These are phyloP conservation scores for Haematococcus lacustris DNA, from an alignment of 139 green algal genomes.

Conservation along the genomic window DNA sequence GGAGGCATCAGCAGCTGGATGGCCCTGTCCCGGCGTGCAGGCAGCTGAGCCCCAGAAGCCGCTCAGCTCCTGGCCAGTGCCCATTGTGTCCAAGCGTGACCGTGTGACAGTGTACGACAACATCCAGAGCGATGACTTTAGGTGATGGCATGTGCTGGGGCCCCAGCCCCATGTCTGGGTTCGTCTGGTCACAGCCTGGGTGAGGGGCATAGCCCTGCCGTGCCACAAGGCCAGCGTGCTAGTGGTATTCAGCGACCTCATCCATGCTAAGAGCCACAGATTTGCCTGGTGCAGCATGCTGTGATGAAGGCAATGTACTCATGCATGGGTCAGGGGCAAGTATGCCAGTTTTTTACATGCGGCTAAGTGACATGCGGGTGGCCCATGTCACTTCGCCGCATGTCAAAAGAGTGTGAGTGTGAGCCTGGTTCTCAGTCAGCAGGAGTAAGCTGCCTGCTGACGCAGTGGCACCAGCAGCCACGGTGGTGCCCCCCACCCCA, in stretches of 20 bases:
- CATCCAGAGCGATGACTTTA: conserved; percentile 32
- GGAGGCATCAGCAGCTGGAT: too few species aligned
- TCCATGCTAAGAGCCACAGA: neutral
- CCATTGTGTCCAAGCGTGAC: conserved; percentile 12
- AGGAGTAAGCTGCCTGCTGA: neutral
- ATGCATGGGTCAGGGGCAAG: too few species aligned
- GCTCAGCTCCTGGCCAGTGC: conserved; percentile 20
- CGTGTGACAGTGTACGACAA: conserved; percentile 20
- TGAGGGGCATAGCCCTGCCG: neutral
- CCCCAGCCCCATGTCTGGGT: neutral
- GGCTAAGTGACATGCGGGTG: too few species aligned
- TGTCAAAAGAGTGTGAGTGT: too few species aligned
- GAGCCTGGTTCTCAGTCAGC: too few species aligned
- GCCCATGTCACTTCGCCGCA: too few species aligned
- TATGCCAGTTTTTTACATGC: too few species aligned
- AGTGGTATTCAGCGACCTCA: neutral
- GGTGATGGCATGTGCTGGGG: conserved; percentile 15
- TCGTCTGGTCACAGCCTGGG: neutral
- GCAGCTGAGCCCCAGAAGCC: too few species aligned
- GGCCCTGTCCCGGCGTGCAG: too few species aligned
- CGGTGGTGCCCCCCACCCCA: neutral
- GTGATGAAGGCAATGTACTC: too few species aligned
- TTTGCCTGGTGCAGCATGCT: too few species aligned
- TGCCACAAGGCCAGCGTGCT: neutral
- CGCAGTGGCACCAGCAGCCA: neutral